A percentile compares a stretch with the other conserved stretches of the same genome.
These are phyloP conservation scores for Diutina siamensis DNA, from an alignment of 1,139 yeast species.

Conservation along the genomic window DNA sequence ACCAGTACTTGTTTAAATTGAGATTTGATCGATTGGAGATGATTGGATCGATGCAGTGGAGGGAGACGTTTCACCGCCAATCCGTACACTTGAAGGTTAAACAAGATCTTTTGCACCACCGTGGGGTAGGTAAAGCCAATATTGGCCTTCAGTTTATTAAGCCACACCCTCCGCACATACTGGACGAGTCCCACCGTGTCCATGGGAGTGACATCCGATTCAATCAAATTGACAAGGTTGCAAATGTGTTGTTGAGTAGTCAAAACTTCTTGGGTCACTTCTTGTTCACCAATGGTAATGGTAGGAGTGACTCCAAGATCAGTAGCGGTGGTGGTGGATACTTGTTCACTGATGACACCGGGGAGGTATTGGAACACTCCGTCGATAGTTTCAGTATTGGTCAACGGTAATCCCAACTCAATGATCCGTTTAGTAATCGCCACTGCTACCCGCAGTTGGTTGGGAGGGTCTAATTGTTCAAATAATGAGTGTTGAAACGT, in stretches of 20 bases:
- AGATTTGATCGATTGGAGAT: constrained; percentile 26
- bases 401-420: constrained; percentile 12
- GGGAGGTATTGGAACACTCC: constrained; percentile 31
- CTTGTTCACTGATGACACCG: constrained; percentile 25
- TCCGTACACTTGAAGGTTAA: constrained; percentile 1
- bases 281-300: constrained; percentile 19
- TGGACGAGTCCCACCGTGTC: constrained; percentile 46
- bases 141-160: constrained; percentile 42
- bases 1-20: constrained; percentile 68
- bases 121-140: constrained; percentile 67
- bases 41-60: constrained; percentile 14
- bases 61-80: constrained; percentile 8
- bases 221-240: constrained; percentile 54
- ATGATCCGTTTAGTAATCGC: constrained; percentile 31
- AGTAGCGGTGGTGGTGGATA: constrained; percentile 22
- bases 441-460: constrained; percentile 29
- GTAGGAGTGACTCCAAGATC: constrained; percentile 27
- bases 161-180: constrained; percentile 40
- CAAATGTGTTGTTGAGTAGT: constrained; percentile 61
- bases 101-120: constrained; percentile 23
- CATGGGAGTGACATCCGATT: constrained; percentile 32
- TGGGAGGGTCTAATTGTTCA: constrained; percentile 19
- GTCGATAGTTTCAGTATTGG: constrained; percentile 27
- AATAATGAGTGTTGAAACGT: constrained; percentile 32
- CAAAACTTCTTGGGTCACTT: constrained; percentile 27